Conservation (phyloP, 1,284 basidiomycete genomes). For the Irpex lacteus region DNA sequence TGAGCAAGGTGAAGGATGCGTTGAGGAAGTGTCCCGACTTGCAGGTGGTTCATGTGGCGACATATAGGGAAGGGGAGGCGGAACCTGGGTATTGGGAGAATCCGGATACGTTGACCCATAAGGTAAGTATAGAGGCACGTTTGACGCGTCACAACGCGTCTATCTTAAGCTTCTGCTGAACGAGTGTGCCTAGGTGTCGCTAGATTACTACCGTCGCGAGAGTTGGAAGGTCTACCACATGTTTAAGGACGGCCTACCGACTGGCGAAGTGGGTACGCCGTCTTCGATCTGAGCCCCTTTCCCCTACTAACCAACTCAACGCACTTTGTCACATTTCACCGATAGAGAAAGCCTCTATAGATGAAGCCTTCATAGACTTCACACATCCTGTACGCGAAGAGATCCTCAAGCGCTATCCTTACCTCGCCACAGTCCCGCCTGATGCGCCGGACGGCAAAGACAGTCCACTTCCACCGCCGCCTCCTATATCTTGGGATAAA, state of each 20-base stretch:
- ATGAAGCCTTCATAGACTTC: constrained; percentile 89
- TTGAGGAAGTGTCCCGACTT: constrained; percentile 85
- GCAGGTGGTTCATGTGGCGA: constrained; percentile 89
- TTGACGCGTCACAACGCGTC: background rate
- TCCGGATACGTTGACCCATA: constrained; percentile 87
- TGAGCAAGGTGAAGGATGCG: constrained; percentile 78
- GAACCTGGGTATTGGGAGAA: constrained; percentile 90
- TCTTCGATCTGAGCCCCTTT: background rate
- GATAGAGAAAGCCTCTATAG: constrained; percentile 80
- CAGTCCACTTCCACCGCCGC: constrained; percentile 78
- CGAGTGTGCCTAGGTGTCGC: constrained; percentile 64
- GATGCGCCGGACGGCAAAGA: constrained; percentile 75
- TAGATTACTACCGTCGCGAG: constrained; percentile 93
- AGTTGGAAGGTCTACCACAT: constrained; percentile 85
- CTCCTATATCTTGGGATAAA: constrained; percentile 63
- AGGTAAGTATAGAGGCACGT: constrained; percentile 49
- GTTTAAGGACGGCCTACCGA: constrained; percentile 79
- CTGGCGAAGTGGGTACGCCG: constrained; percentile 58
- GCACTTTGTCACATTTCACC: background rate
- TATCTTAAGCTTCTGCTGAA: background rate
- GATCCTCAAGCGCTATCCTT: constrained; percentile 72
- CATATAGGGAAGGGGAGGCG: constrained; percentile 86
- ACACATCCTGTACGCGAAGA: constrained; percentile 74
- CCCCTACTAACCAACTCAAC: background rate
- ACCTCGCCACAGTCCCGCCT: constrained; percentile 68